A percentile compares a stretch with the other conserved stretches of the same genome.
Evolutionary conservation across 2,329 filamentous ascomycete genomes (phyloP).

Genomic region (Chaetomiaceae sp.): DNA sequence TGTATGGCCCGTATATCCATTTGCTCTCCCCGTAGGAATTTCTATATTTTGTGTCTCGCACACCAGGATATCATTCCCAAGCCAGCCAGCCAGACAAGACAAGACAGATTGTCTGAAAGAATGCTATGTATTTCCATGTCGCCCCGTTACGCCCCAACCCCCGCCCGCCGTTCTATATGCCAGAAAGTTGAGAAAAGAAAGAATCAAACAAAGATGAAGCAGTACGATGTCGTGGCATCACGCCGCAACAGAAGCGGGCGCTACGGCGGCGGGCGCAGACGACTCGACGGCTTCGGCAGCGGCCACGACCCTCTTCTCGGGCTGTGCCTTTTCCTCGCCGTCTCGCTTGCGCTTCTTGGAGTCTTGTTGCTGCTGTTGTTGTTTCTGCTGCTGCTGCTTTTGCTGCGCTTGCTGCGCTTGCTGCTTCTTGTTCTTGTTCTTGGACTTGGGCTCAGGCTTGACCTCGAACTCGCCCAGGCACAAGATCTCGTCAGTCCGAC

Average conservation of each 20-base stretch:
- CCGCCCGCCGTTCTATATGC: slow-evolving; percentile 5
- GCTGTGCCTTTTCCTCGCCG: slow-evolving; percentile 23
- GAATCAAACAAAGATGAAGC: neutral
- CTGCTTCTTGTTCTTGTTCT: slow-evolving; percentile 28
- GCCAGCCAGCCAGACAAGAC: neutral
- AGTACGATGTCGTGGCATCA: too few relatives aligned
- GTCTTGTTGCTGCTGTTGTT: slow-evolving; percentile 3
- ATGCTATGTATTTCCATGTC: too few relatives aligned
- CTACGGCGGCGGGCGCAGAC: slow-evolving; percentile 2
- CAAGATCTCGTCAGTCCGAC: slow-evolving; percentile 58
- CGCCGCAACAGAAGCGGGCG: slow-evolving; percentile 10
- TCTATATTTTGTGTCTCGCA: slow-evolving; percentile 1
- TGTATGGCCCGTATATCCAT: too few relatives aligned
- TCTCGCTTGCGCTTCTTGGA: slow-evolving; percentile 19
- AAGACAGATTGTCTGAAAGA: too few relatives aligned
- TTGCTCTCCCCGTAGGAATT: too few relatives aligned
- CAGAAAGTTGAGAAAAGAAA: neutral
- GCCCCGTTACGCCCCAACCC: too few relatives aligned
- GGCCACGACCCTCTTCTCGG: slow-evolving; percentile 3
- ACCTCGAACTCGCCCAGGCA: slow-evolving; percentile 51
- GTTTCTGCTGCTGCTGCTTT: slow-evolving; percentile 27
- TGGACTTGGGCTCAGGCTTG: slow-evolving; percentile 10
- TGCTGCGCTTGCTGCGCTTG: slow-evolving; percentile 2
- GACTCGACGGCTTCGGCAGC: neutral
- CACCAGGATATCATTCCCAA: slow-evolving; percentile 14